A percentile compares a stretch with the other conserved stretches of the same genome.
phyloP scores from a whole-genome alignment of 1,284 basidiomycete genomes.

The Sporisorium exsertum region DNA sequence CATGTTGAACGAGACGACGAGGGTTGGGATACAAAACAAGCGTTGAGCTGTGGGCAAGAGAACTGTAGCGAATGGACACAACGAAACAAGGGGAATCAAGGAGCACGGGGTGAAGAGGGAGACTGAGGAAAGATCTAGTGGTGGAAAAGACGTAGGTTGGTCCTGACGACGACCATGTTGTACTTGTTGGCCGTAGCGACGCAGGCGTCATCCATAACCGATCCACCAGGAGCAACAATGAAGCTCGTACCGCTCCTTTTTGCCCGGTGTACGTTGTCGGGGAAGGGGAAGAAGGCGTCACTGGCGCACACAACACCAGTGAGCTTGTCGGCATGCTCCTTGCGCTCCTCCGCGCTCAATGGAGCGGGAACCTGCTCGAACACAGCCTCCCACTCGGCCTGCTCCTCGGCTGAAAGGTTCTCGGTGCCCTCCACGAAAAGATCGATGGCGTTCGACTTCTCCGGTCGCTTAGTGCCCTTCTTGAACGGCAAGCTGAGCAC shows the following conservation, averaged over 20 bases:
- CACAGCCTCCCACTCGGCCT: constrained; percentile 87
- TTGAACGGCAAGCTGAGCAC: constrained; percentile 94
- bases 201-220: constrained; percentile 86
- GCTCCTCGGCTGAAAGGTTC: constrained; percentile 73
- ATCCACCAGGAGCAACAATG: constrained; percentile 92
- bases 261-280: constrained; percentile 95
- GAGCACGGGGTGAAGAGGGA: not conserved
- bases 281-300: constrained; percentile 99
- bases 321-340: constrained; percentile 58
- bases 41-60: constrained; percentile 14
- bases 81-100: not conserved
- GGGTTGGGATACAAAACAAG: constrained; percentile 1
- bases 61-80: not conserved
- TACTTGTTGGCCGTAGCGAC: constrained; percentile 65
- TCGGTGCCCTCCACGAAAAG: constrained; percentile 86
- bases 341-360: constrained; percentile 79
- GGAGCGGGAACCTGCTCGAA: constrained; percentile 82
- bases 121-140: constrained; percentile 43
- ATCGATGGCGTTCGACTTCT: constrained; percentile 98
- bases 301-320: constrained; percentile 89
- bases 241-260: constrained; percentile 90
- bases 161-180: constrained; percentile 67
- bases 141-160: constrained; percentile 68
- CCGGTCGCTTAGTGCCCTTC: constrained; percentile 95
- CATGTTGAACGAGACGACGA: constrained; percentile 22